Evolutionary conservation across 768 basidiomycete species (phyloP).

Genomic region (Phallus indusiatus): DNA sequence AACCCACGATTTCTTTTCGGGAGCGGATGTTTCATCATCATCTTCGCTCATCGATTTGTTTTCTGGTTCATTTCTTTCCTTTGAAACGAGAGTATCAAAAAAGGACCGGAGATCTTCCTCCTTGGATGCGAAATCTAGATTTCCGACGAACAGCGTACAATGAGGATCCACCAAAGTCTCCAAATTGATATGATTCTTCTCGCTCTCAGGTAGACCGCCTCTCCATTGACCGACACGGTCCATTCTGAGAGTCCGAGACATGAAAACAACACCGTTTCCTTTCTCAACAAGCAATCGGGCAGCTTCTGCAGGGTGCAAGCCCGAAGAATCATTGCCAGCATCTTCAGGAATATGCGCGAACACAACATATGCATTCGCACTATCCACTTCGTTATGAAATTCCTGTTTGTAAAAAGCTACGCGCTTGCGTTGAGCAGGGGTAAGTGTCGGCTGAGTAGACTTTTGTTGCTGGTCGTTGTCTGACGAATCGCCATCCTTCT

Average conservation of each 20-base stretch:
- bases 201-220: constrained; percentile 7
- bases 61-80: constrained; percentile 57
- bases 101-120: constrained; percentile 85
- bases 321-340: neutral
- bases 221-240: constrained; percentile 45
- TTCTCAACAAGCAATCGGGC: constrained; percentile 46
- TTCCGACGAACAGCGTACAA: constrained; percentile 82
- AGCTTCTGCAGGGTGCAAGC: constrained; percentile 62
- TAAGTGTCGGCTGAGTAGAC: constrained; percentile 40
- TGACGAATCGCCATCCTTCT: constrained; percentile 11
- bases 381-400: constrained; percentile 67
- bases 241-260: constrained; percentile 71
- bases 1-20: constrained; percentile 53
- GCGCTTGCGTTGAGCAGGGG: constrained; percentile 80
- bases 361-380: constrained; percentile 84
- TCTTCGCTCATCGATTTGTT: constrained; percentile 22
- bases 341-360: constrained; percentile 61
- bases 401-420: constrained; percentile 92
- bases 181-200: constrained; percentile 15
- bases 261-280: constrained; percentile 63
- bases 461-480: constrained; percentile 37
- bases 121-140: constrained; percentile 82
- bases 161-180: constrained; percentile 56
- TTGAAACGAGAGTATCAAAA: constrained; percentile 68
- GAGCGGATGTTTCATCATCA: constrained; percentile 11